phyloP scores from a whole-genome alignment of 768 basidiomycete genomes.

The Antrodiella citrinella region DNA sequence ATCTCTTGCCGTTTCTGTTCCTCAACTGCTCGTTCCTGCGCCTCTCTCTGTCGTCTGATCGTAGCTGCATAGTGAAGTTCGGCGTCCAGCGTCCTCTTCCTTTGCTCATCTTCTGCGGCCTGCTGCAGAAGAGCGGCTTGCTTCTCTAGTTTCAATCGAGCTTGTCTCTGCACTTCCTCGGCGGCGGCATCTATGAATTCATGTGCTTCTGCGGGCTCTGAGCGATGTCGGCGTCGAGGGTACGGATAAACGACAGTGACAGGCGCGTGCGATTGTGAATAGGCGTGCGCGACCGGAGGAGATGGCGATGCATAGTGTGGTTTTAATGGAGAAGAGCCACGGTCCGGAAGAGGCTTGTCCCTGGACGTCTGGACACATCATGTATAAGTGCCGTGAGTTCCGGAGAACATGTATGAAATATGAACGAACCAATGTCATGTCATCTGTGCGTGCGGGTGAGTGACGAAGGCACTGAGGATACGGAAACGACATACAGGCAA shows the following conservation, averaged over 20 bases:
- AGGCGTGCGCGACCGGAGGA: neutral
- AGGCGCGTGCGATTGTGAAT: neutral
- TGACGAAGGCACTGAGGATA: neutral
- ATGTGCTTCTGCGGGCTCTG: neutral
- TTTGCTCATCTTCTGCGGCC: conserved; percentile 18
- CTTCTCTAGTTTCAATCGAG: conserved; percentile 18
- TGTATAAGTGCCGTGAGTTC: too few relatives aligned
- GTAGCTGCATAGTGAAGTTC: conserved; percentile 19
- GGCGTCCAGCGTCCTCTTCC: conserved; percentile 20
- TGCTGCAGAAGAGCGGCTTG: conserved; percentile 10
- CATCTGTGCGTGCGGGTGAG: neutral
- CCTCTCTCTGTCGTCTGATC: conserved; percentile 17
- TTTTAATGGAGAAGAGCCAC: neutral
- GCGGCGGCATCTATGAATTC: conserved; percentile 8
- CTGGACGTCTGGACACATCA: neutral
- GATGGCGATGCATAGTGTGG: neutral
- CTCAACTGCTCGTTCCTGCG: conserved; percentile 17
- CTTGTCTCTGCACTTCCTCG: conserved; percentile 21
- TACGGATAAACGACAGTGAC: neutral
- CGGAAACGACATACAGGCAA: neutral
- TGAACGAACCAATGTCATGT: neutral
- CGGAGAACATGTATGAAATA: too few relatives aligned
- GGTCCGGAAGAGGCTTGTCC: neutral
- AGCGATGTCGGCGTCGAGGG: neutral
- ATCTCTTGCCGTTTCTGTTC: conserved; percentile 10